These are phyloP conservation scores for Zymoseptoria ardabiliae DNA, from an alignment of 2,329 filamentous ascomycete species.

Conservation along the genomic window DNA sequence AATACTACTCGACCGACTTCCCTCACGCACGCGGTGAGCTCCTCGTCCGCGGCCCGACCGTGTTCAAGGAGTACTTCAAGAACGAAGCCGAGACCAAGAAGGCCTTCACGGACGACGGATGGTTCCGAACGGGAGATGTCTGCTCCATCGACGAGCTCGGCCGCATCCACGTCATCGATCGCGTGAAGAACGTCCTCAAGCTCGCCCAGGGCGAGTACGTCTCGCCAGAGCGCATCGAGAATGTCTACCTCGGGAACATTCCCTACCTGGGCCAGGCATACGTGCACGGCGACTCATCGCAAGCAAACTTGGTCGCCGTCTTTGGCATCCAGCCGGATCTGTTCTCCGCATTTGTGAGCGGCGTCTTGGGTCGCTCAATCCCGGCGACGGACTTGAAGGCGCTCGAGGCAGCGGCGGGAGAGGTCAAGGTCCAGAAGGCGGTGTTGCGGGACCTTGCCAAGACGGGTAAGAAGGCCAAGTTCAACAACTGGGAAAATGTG, in stretches of 20 bases:
- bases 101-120: constrained; percentile 76
- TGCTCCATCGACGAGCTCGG: constrained; percentile 76
- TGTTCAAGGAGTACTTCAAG: constrained; percentile 85
- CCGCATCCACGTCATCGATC: constrained; percentile 88
- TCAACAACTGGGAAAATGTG: constrained; percentile 85
- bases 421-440: constrained; percentile 65
- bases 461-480: constrained; percentile 74
- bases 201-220: constrained; percentile 97
- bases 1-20: constrained; percentile 81
- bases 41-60: constrained; percentile 67
- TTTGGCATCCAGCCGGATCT: constrained; percentile 80
- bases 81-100: constrained; percentile 82
- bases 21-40: constrained; percentile 87
- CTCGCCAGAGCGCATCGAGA: constrained; percentile 93
- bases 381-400: constrained; percentile 56
- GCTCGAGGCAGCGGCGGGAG: constrained; percentile 58
- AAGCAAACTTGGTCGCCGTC: constrained; percentile 75
- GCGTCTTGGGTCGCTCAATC: constrained; percentile 61
- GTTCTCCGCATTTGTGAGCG: constrained; percentile 75
- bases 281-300: constrained; percentile 80
- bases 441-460: constrained; percentile 71
- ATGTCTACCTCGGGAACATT: constrained; percentile 78
- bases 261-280: constrained; percentile 73
- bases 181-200: constrained; percentile 99
- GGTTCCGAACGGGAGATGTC: constrained; percentile 96